Base-by-base conservation (phyloP, 208 protist genomes). In the Leishmania tropica region DNA sequence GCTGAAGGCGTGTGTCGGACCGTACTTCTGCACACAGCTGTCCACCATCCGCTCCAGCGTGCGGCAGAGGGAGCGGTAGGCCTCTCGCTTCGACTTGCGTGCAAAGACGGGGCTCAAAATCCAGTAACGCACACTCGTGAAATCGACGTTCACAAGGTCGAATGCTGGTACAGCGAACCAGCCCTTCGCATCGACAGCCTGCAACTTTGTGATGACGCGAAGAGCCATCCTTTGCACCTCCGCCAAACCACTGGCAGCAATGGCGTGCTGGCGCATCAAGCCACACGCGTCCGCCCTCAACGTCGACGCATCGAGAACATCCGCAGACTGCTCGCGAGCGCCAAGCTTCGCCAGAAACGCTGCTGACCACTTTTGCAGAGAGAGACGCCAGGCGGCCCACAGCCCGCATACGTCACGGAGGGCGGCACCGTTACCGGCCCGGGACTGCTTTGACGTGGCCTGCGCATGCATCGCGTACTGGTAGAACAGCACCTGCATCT, bases 21-120 rank as follows among this genome's bases (percentile, higher is more conserved):
- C 94, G 75, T 97, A 95, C 76, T 83, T 88, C 45, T 83, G 62
- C 71, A 97, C 92, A 76, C 94, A 97, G 62, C 77, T 81, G 80
- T 97, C 92, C 74, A 95, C 94, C 92, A 97, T 97, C 21, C 85
- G 82, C 83, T 97, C 93, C 70, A 97, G 81, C 35, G 92, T 87
- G 19, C 87, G 81, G 15, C 92, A 87, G 21, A 97, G 72, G 56
- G 93, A 88, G 19, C 89, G 82, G 75, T 95, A 97, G 7, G 92
- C 92, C 51, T 85, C 92, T 19, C 90, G 89, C 21, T 85, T 84
- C 21, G 88, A 88, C 73, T 96, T 96, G 35, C 64, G 68, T 28
- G 80, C 81, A 81, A 97, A 97, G 28, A 60, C 64, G 10, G 62
- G 40, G 47, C 89, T 84, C 35, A 65, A 53, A 31, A 97, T 73